These are phyloP conservation scores for Petunia axillaris DNA, from an alignment of 257 asterid species.

Conservation along the genomic window DNA sequence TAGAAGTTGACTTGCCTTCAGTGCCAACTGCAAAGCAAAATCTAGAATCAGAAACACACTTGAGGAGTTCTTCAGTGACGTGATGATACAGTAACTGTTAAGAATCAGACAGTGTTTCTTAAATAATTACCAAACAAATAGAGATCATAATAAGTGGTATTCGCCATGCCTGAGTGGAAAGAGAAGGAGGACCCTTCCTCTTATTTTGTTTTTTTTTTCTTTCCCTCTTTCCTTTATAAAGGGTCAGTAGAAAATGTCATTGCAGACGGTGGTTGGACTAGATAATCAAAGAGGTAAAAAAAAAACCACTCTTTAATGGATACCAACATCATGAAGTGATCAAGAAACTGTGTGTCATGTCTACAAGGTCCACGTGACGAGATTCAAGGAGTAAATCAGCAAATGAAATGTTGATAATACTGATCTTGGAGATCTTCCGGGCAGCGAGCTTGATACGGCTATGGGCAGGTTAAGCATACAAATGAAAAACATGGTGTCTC, in stretches of 20 bases:
- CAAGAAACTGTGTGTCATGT: not conserved
- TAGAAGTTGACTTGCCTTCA: slow-evolving; percentile 95
- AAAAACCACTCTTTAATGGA: not conserved
- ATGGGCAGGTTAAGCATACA: not conserved
- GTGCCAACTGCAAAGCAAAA: slow-evolving; percentile 68
- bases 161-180: not conserved
- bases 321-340: not conserved
- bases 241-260: not conserved
- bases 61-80: not conserved
- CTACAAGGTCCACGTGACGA: too few species aligned
- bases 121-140: not conserved
- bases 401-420: too few species aligned
- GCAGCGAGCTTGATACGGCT: not conserved
- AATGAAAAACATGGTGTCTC: not conserved
- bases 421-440: too few species aligned
- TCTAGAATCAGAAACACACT: slow-evolving; percentile 23
- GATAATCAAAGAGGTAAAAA: not conserved
- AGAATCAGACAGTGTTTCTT: not conserved
- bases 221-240: not conserved
- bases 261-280: not conserved
- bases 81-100: not conserved
- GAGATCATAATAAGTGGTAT: too few species aligned
- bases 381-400: not conserved
- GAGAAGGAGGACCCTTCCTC: not conserved
- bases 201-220: too few species aligned